Base-by-base conservation (phyloP, 345 rosid species). In the Rhodomyrtus tomentosa region DNA sequence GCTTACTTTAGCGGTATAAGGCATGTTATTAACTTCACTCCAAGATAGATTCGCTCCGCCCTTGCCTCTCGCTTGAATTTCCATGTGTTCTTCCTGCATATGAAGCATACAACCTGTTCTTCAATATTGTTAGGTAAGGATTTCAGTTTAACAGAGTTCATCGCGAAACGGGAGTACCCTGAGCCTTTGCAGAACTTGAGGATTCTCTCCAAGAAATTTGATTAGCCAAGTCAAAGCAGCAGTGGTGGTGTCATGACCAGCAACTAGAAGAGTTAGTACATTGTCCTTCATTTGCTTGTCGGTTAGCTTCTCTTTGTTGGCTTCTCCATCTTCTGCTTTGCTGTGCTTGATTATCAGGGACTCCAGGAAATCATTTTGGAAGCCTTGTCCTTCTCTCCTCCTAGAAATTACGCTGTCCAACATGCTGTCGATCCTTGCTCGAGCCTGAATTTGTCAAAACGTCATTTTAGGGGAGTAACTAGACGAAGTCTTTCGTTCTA, bases 161-260 rank as follows among this genome's bases (percentile, higher is more conserved):
- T 50, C 45, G 50, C 38, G 53, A 27, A 59, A n/a, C 3, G 36
- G 54, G 18, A 54, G 82, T 90, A 92, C 95, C 74, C 95, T 85
- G 84, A 92, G 95, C 85, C 88, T 81, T 55, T 92, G 89, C 82
- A 92, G 52, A 82, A 92, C 91, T 21, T 49, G 51, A 16, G 93
- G 92, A 84, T 91, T 94, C 85, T 92, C 94, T 81, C 59, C 92
- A 3, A 92, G 92, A 89, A 92, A 91, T 81, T 92, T 92, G 85
- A 90, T 73, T 86, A 92, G 86, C 93, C 95, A 92, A 25, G 96
- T 92, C 56, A 94, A 88, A 82, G 91, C 95, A 68, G 96, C 93
- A 21, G 94, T 92, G 7, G 94, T 94, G 79, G 96, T 94, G 62
- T 94, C 93, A 84, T 92, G 96, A 9, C 96, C 96, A 49, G 95